Evolutionary conservation across 129 eudicot species (phyloP), one percentile per base, ranked within the genome.

Genomic region (Chrysanthemum makinoi): DNA sequence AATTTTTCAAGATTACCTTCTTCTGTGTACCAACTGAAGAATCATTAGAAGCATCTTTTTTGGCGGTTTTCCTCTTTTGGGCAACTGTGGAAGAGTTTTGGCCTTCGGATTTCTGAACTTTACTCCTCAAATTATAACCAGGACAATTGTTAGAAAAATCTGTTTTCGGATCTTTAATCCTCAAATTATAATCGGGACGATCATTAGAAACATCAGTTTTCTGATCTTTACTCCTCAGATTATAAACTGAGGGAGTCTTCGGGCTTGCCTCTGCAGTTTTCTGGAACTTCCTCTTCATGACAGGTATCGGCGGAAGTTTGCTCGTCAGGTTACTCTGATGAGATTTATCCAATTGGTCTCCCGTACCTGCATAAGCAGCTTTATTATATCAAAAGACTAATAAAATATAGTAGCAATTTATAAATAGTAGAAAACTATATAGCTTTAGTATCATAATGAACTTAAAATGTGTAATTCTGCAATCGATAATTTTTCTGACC

Each of bases 111-210:
- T 73, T 73, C 54, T 62, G 79, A 73, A 56, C 70, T 73, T 62
- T 74, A 51, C 65, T 79, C 59, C 83, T 79, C 79, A 73, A 59
- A 59, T 66, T 79, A 62, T 73, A 74, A 43, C 56, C 55, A 59
- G 79, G 75, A 60, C 72, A 18, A 19, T 46, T 43, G 53, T 53
- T 55, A 4, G 65, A 19, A 28, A 62, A 39, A 39, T 49, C 83
- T 6, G 75, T 73, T 79, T 73, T 73, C 54, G 62, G 79, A 73
- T 47, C 75, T 73, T 62, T 74, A 51, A 57, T 79, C 59, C 83
- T 79, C 79, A 73, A 52, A 59, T 73, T 79, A 62, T 68, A 74
- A 43, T 48, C 47, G 60, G 79, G 75, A 60, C 67, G 28, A 19
- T 46, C 65, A 60, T 53, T 62, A 4, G 65, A 28, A 28, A 62